Base-by-base conservation (phyloP, 2,329 filamentous ascomycete species). In the Chaetothyriales sp. region DNA sequence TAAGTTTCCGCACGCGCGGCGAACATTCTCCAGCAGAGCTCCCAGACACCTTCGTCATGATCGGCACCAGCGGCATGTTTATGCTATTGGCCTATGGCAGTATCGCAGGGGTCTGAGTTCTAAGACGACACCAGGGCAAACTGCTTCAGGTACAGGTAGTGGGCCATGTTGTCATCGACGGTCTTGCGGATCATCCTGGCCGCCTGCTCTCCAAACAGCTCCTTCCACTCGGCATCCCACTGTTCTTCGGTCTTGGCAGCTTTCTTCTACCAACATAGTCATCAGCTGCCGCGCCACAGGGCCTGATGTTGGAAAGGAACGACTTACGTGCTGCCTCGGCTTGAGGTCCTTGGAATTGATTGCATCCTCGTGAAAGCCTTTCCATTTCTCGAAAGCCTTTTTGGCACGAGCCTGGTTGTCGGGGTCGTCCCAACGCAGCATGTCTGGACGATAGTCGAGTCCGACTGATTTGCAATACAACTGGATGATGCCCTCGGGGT, bases 361-460 rank as follows among this genome's bases (percentile, higher is more conserved):
- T 13, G 89, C 92, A 73, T 97, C 92, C 60, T 97, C 86, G 67
- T 97, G 92, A 72, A 94, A 97, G 9, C 92, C 92, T 60, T 82
- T 85, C 92, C 92, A 97, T 73, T 98, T 97, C 70, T 89, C 88
- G 70, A 97, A 97, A 18, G 82, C 82, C 57, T 80, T 76, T 59
- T 77, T 75, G 2, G 89, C 90, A 56, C 78, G 73, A 49, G 70
- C 61, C 60, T 88, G 81, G 61, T 84, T 82, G 58, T 85, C 83
- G 49, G 83, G 81, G 25, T 83, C 81, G 56, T 85, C 79, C 92
- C 92, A 97, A 53, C 77, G 75, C 56, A 98, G 74, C 89, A 97
- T 95, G 13, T 78, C 73, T 0, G 81, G 78, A 45, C 73, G 72
- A 67, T 84, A 98, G 15, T 85, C 77, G 54, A 95, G 75, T 22